Evolutionary conservation across 176 grass and related monocot species (phyloP), one percentile per base, ranked within the genome.

Genomic region (Eragrostis curvula): DNA sequence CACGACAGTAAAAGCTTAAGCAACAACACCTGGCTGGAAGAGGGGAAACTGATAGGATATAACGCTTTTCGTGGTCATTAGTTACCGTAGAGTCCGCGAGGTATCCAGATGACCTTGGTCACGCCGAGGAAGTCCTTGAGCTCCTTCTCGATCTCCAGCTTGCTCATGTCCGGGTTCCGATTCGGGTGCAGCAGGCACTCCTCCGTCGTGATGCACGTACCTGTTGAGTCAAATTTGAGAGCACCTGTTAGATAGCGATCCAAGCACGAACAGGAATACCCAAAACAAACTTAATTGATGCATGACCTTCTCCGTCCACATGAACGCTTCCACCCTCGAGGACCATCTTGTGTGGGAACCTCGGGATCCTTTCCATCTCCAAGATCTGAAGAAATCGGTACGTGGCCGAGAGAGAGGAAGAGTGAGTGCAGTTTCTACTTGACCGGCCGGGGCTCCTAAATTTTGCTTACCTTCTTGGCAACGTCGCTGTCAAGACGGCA

Each of bases 271-370:
- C 27, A 73, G 51, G 8, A 78, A n/a, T n/a, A n/a, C n/a, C n/a
- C n/a, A n/a, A n/a, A n/a, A n/a, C n/a, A n/a, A n/a, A n/a, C n/a
- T n/a, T n/a, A n/a, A n/a, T n/a, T n/a, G n/a, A n/a, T 57, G 20
- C 0, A 79, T 49, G 6, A 98, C 95, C 95, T 91, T 98, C 95
- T 45, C 92, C 92, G 42, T 98, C 95, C 18, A 95, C 95, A 77
- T 98, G 95, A 65, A 98, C 93, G 75, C 95, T 95, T 93, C 95
- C 95, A 75, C 95, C 95, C 87, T 98, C 95, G 10, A 98, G 86
- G 84, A 98, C 65, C 78, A 98, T 98, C 14, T 63, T 66, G 47
- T 98, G 95, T 9, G 79, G 27, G 81, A 93, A 95, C 84, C 90
- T 87, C 78, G 86, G 66, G 46, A 87, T 65, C 81, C 73, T 87